Percentiles rank a stretch among this genome's conserved stretches.
phyloP scores from a whole-genome alignment of 1,139 yeast species.

The Geotrichum bryndzae region DNA sequence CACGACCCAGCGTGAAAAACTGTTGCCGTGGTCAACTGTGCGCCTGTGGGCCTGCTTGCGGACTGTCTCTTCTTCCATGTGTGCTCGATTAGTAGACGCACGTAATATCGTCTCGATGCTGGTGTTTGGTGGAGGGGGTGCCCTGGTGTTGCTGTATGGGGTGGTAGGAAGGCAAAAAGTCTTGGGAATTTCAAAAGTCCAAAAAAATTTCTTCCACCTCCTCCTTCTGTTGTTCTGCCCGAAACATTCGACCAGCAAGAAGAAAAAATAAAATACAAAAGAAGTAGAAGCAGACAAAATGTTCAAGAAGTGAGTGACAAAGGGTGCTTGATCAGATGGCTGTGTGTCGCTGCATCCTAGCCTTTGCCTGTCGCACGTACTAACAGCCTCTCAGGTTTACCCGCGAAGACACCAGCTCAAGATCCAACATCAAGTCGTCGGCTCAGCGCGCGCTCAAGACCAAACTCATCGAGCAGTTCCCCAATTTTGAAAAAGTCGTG shows the following conservation, averaged over 20 bases:
- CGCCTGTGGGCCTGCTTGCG: slow-evolving; percentile 60
- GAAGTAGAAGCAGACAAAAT: slow-evolving; percentile 6
- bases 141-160: not conserved
- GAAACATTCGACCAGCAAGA: not conserved
- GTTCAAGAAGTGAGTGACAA: slow-evolving; percentile 18
- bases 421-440: slow-evolving; percentile 87
- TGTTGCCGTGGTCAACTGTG: slow-evolving; percentile 83
- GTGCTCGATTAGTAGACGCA: not conserved
- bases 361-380: not conserved
- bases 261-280: not conserved
- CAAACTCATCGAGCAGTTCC: slow-evolving; percentile 67
- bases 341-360: not conserved
- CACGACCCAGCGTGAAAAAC: slow-evolving; percentile 68
- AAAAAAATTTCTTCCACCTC: slow-evolving; percentile 4
- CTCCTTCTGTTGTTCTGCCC: not conserved
- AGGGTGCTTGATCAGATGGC: not conserved
- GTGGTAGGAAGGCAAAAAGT: not conserved
- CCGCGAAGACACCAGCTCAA: slow-evolving; percentile 81
- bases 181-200: not conserved
- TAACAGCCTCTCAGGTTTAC: slow-evolving; percentile 50
- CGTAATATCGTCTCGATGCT: not conserved
- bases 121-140: not conserved
- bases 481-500: slow-evolving; percentile 62
- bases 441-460: slow-evolving; percentile 79
- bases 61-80: slow-evolving; percentile 23